A percentile compares a stretch with the other conserved stretches of the same genome.
These are phyloP conservation scores for Aristolochia fimbriata DNA, from an alignment of 164 flowering plant genomes.

Conservation along the genomic window DNA sequence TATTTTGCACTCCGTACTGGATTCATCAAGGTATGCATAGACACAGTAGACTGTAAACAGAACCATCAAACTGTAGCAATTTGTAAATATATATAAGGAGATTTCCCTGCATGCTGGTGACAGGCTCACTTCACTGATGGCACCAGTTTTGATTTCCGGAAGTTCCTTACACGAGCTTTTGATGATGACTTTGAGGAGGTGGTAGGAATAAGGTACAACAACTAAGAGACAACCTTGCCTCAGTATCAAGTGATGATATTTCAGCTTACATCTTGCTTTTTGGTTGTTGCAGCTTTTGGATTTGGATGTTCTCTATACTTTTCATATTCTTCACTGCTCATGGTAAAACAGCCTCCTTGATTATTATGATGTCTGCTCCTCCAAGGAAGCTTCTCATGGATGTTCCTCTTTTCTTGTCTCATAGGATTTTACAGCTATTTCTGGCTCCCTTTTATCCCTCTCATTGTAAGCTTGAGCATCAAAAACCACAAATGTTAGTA, in stretches of 20 bases:
- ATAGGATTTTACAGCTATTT: constrained; percentile 42
- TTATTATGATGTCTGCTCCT: not conserved
- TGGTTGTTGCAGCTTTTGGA: constrained; percentile 45
- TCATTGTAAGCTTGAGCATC: constrained; percentile 28
- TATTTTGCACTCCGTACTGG: constrained; percentile 69
- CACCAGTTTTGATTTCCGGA: constrained; percentile 41
- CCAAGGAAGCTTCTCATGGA: not conserved
- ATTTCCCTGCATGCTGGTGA: not conserved
- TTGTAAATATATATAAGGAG: not conserved
- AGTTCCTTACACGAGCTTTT: constrained; percentile 43
- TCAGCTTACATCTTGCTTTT: not conserved
- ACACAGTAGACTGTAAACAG: too few species aligned
- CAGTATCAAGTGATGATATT: not conserved
- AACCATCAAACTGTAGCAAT: too few species aligned
- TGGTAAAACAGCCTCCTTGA: constrained; percentile 21
- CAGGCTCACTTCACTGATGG: constrained; percentile 35
- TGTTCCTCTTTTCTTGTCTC: constrained; percentile 1
- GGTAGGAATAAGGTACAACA: constrained; percentile 53
- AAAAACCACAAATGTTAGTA: too few species aligned
- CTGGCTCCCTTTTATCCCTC: constrained; percentile 65
- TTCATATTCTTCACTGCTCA: constrained; percentile 59
- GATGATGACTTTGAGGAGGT: constrained; percentile 56
- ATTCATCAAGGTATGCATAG: constrained; percentile 38
- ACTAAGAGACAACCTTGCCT: not conserved
- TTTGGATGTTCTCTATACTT: constrained; percentile 43